Percentiles rank a stretch among this genome's conserved stretches.
Evolutionary conservation across 2,329 filamentous ascomycete genomes (phyloP).

Genomic region (Thermoascus crustaceus): DNA sequence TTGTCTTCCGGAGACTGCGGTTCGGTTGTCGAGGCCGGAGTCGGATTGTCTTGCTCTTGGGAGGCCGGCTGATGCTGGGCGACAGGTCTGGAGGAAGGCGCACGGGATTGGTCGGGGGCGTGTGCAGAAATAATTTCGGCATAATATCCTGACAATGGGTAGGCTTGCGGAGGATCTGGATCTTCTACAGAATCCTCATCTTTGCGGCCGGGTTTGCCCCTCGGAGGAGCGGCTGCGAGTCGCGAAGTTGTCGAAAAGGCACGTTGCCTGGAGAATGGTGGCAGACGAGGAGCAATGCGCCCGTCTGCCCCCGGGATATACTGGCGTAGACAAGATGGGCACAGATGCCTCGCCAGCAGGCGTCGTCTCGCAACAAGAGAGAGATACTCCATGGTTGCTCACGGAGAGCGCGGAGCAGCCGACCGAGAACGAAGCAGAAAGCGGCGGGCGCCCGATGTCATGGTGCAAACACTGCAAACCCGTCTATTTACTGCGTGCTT

Average conservation of each 20-base stretch:
- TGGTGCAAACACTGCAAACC: slow-evolving; percentile 33
- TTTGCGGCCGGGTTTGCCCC: too few species aligned
- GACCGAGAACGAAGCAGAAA: slow-evolving; percentile 4
- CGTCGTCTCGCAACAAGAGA: slow-evolving; percentile 12
- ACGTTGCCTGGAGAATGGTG: too few species aligned
- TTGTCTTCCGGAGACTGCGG: slow-evolving; percentile 34
- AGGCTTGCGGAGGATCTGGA: slow-evolving; percentile 20
- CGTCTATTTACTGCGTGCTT: not conserved
- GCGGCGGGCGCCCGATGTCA: slow-evolving; percentile 22
- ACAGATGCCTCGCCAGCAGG: slow-evolving; percentile 8
- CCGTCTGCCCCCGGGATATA: too few species aligned
- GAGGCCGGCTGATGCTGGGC: too few species aligned
- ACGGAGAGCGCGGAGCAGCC: slow-evolving; percentile 9
- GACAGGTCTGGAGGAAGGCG: slow-evolving; percentile 12
- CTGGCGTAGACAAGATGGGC: not conserved
- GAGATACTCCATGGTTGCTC: slow-evolving; percentile 26
- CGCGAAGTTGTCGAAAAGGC: too few species aligned
- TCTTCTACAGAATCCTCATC: not conserved
- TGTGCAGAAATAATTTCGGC: slow-evolving; percentile 33
- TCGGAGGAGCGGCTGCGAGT: too few species aligned
- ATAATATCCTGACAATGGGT: slow-evolving; percentile 38
- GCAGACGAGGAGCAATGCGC: too few species aligned
- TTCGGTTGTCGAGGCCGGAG: slow-evolving; percentile 12
- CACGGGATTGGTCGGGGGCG: slow-evolving; percentile 15
- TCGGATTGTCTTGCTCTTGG: slow-evolving; percentile 14